Evolutionary conservation across 257 asterid species (phyloP), one percentile per base, ranked within the genome.

Genomic region (Eustoma russellianum): DNA sequence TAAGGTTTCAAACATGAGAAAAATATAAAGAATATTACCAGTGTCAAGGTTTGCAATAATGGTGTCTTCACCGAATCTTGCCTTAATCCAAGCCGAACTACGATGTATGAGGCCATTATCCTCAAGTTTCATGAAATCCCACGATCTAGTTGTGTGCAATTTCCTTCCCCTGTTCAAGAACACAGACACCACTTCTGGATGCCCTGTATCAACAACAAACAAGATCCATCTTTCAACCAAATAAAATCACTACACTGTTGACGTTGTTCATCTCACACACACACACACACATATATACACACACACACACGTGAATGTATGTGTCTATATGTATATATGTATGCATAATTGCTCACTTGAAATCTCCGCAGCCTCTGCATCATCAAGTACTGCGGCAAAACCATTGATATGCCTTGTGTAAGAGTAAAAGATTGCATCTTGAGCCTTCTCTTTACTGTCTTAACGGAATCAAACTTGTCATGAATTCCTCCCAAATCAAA

Each of bases 21-120:
- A n/a, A 7, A 7, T 38, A 1, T 17, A 3, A 5, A 17, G 33
- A 6, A 14, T 15, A 3, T 34, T 38, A 18, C 59, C 59, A 9
- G 88, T 91, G 58, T 91, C 98, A 66, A 91, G 95, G 69, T 91
- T 91, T 56, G 61, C 98, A 48, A 91, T 91, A 44, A 87, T 84
- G 40, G 81, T 65, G 60, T 79, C 92, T 77, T 80, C 83, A 5
- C 98, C 98, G 45, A 74, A 80, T 79, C 90, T 76, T 33, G 98
- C 94, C 74, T 85, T 82, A 62, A 71, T 77, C 98, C 96, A 85
- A 19, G 88, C 41, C 3, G 97, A 87, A 35, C 67, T 47, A 11
- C 74, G 68, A n/a, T 53, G 68, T 55, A 85, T 68, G 51, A 14
- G 13, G 4, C 93, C 94, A 66, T 74, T 62, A 30, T 53, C 48